Conservation (phyloP, 495 filamentous ascomycete genomes). For the Clohesyomyces aquaticus region DNA sequence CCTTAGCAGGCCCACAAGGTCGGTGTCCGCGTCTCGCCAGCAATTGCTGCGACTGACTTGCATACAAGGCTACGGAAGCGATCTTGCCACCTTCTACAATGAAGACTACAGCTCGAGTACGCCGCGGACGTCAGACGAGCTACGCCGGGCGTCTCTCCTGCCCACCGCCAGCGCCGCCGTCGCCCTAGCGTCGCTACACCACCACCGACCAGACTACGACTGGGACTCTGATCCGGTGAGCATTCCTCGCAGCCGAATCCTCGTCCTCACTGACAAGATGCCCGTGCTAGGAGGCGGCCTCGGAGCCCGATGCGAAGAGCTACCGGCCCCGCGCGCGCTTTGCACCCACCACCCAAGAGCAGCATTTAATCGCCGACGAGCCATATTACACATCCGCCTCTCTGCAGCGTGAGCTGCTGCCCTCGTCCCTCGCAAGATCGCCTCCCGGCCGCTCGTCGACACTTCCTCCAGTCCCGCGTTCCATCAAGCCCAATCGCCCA, state of each 20-base stretch:
- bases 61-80: constrained; percentile 43
- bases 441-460: constrained; percentile 87
- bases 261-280: constrained; percentile 39
- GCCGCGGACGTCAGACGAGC: constrained; percentile 73
- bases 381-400: constrained; percentile 55
- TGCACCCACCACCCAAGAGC: constrained; percentile 33
- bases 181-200: constrained; percentile 84
- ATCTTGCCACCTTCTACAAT: constrained; percentile 46
- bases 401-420: constrained; percentile 71
- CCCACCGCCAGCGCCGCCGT: constrained; percentile 80
- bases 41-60: constrained; percentile 37
- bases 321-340: constrained; percentile 52
- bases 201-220: constrained; percentile 75
- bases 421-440: constrained; percentile 77
- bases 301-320: constrained; percentile 63
- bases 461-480: constrained; percentile 75
- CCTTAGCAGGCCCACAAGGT: constrained; percentile 41
- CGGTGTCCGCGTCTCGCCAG: constrained; percentile 30
- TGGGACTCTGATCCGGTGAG: constrained; percentile 83
- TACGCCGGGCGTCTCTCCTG: constrained; percentile 63
- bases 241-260: background rate
- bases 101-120: constrained; percentile 73
- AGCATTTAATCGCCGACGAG: constrained; percentile 39
- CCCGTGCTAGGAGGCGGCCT: constrained; percentile 64
- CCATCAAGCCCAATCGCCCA: constrained; percentile 65